Evolutionary conservation across 257 asterid genomes (phyloP).

Genomic region (Osmanthus fragrans): DNA sequence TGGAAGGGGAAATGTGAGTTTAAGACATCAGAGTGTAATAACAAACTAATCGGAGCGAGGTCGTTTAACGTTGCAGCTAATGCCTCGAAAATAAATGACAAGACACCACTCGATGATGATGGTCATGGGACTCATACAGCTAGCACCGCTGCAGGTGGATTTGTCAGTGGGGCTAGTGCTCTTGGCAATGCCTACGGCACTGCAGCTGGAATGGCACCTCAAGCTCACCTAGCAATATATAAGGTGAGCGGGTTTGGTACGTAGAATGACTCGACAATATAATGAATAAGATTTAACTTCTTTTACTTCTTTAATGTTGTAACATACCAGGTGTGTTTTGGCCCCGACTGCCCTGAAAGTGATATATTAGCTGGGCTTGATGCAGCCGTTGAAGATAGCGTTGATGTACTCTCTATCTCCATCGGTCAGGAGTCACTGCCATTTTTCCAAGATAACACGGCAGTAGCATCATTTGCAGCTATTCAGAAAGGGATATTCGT

Average conservation of each 20-base stretch:
- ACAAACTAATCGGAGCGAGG: slow-evolving; percentile 31
- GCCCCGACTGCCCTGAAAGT: slow-evolving; percentile 16
- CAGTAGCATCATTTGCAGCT: slow-evolving; percentile 30
- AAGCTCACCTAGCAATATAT: slow-evolving; percentile 35
- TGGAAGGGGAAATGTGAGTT: slow-evolving; percentile 43
- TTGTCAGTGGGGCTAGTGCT: slow-evolving; percentile 14
- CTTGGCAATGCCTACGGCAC: slow-evolving; percentile 27
- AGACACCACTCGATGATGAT: slow-evolving; percentile 22
- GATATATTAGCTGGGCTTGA: slow-evolving; percentile 33
- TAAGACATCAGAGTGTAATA: slow-evolving; percentile 12
- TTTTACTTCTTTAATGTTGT: no score
- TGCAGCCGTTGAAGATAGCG: slow-evolving; percentile 34
- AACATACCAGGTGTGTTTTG: slow-evolving; percentile 17
- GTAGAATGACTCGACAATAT: neutral
- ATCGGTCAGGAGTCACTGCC: slow-evolving; percentile 3
- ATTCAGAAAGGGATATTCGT: slow-evolving; percentile 29
- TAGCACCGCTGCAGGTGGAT: slow-evolving; percentile 25
- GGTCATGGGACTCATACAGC: slow-evolving; percentile 36
- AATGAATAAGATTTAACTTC: no score
- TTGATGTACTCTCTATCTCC: slow-evolving; percentile 35
- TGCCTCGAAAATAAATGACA: neutral
- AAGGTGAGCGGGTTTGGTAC: slow-evolving; percentile 12
- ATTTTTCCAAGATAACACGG: slow-evolving; percentile 15
- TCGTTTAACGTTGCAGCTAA: slow-evolving; percentile 24
- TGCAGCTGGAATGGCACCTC: slow-evolving; percentile 33